Percentiles rank a stretch among this genome's conserved stretches.
These are phyloP conservation scores for Arabidopsis suecica DNA, from an alignment of 345 rosid genomes.

Conservation along the genomic window DNA sequence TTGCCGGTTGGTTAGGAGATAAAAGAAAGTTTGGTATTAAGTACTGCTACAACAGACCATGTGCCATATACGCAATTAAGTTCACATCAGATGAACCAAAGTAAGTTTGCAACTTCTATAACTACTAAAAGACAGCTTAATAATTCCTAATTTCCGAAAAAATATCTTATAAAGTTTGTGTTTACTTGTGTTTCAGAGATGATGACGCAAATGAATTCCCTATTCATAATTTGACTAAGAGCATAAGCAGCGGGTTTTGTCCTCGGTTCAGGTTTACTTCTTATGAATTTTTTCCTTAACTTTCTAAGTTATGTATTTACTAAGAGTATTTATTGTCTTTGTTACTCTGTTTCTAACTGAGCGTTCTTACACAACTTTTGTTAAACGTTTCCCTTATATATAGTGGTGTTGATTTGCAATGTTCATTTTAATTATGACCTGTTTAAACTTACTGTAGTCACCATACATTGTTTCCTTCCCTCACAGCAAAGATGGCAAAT, in stretches of 20 bases:
- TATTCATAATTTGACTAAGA: constrained; percentile 61
- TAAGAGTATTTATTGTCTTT: background rate
- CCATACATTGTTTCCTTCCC: constrained; percentile 29
- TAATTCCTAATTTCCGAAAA: background rate
- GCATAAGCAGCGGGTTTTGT: constrained; percentile 75
- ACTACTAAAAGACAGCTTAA: constrained; percentile 26
- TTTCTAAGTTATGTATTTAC: background rate
- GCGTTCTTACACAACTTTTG: constrained; percentile 5
- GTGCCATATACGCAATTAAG: constrained; percentile 69
- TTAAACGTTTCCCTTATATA: background rate
- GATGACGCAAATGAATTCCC: constrained; percentile 48
- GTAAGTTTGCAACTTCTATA: constrained; percentile 47
- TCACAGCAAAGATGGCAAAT: constrained; percentile 83
- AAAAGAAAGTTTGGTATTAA: constrained; percentile 88
- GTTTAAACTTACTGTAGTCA: constrained; percentile 9
- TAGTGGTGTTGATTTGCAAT: constrained; percentile 4
- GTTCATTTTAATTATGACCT: background rate
- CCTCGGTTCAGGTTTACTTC: constrained; percentile 79
- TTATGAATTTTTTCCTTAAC: background rate
- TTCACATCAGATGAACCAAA: constrained; percentile 53
- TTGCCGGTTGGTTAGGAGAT: constrained; percentile 84
- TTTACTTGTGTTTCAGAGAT: constrained; percentile 53
- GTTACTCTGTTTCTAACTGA: background rate
- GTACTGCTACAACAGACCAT: constrained; percentile 84
- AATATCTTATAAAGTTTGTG: constrained; percentile 10